Evolutionary conservation across 495 filamentous ascomycete species (phyloP), one percentile per base, ranked within the genome.

Genomic region (Friedmanniomyces simplex): DNA sequence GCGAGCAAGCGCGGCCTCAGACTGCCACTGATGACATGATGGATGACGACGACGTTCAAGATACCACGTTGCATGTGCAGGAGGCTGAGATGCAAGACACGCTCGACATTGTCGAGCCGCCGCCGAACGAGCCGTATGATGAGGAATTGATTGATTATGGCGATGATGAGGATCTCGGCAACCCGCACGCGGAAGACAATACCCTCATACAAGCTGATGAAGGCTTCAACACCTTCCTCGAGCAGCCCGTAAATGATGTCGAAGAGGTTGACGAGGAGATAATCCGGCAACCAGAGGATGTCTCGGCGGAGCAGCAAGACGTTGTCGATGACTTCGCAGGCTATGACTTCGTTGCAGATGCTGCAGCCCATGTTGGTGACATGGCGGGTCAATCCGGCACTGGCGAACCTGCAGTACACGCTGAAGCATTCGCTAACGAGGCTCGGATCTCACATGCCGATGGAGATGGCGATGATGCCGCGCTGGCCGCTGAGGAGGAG

Each of bases 11-110:
- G 54, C 59, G 20, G 48, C 68, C 46, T 59, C 66, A 39, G 62
- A 63, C 30, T 55, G 73, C 60, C 68, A 74, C 50, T 1, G 68
- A 70, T 32, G 76, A 77, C 59, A 49, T 76, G 50, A 79, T 79
- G 76, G 66, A 70, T n/a, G n/a, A n/a, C 13, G 77, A 68, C 42
- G 66, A 63, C 45, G 48, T 50, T 12, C 36, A 41, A 22, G 21
- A 34, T 32, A 32, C 28, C 28, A 32, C 28, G 5, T 16, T 22
- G n/a, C 11, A 41, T 10, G 56, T 52, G 30, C 49, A 28, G 14
- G 43, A 46, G 37, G 50, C 39, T 8, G 42, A 54, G 13, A 50
- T 55, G 28, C 53, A 63, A 20, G 58, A 61, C 48, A 39, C 55
- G 8, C 62, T 62, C 28, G 60, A 57, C 45, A 57, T 57, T n/a